A percentile compares a stretch with the other conserved stretches of the same genome.
These are phyloP conservation scores for Lactarius indigo DNA, from an alignment of 768 basidiomycete genomes.

Conservation along the genomic window DNA sequence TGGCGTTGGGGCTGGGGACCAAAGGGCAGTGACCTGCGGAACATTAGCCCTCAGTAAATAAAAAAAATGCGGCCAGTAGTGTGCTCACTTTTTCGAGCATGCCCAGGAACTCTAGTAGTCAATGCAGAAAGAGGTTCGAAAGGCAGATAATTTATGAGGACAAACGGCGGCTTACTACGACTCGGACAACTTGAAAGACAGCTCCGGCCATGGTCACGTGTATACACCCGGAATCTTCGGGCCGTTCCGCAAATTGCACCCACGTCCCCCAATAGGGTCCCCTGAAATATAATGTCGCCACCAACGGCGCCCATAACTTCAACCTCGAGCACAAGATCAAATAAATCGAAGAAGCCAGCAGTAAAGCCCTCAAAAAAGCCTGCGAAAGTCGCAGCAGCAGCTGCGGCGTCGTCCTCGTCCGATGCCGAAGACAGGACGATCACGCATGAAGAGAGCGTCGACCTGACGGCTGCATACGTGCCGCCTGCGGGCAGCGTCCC, in stretches of 20 bases:
- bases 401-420: background rate
- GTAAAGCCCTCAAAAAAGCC: background rate
- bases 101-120: background rate
- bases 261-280: no score
- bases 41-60: background rate
- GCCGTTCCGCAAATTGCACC: background rate
- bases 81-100: slow-evolving; percentile 19
- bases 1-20: slow-evolving; percentile 43
- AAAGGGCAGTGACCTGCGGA: slow-evolving; percentile 31
- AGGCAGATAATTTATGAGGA: no score
- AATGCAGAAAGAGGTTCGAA: background rate
- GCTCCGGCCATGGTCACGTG: background rate
- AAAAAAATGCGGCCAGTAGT: background rate
- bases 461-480: background rate
- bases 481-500: background rate
- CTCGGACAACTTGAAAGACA: no score
- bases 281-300: background rate
- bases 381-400: background rate
- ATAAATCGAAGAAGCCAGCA: slow-evolving; percentile 1
- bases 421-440: background rate
- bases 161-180: no score
- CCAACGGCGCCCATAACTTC: background rate
- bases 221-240: background rate
- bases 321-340: background rate
- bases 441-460: background rate